phyloP scores from a whole-genome alignment of 441 rosid genomes.

The Gossypium davidsonii region DNA sequence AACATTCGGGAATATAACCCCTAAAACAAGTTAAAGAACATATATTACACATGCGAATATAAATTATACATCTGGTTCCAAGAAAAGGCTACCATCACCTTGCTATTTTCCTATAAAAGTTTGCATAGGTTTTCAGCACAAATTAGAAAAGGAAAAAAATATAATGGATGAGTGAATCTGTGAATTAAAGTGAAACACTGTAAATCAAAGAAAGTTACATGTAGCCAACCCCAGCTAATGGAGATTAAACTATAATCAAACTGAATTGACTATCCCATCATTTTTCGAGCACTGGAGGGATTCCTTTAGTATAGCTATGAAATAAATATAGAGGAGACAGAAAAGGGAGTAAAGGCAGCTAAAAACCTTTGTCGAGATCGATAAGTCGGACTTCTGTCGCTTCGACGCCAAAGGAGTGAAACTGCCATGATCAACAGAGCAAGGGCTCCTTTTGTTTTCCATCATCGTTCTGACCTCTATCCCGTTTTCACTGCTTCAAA shows the following conservation, averaged over 20 bases:
- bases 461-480: conserved; percentile 48
- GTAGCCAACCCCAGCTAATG: not conserved
- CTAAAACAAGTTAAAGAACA: not conserved
- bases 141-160: not conserved
- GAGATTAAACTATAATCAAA: not conserved
- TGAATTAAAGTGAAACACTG: not conserved
- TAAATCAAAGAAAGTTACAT: not conserved
- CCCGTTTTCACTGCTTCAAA: conserved; percentile 28
- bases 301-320: not conserved
- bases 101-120: not conserved
- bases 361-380: conserved; percentile 70
- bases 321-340: not conserved
- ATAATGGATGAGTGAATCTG: not conserved
- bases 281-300: not conserved
- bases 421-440: conserved; percentile 52
- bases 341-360: not conserved
- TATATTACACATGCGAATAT: not conserved
- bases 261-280: not conserved
- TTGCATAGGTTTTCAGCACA: not conserved
- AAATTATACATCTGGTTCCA: not conserved
- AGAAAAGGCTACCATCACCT: not conserved
- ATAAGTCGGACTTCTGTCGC: conserved; percentile 66
- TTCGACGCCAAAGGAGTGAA: conserved; percentile 53
- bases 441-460: conserved; percentile 72
- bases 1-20: not conserved